Evolutionary conservation across 306 rosid species (phyloP).

Genomic region (Pachyrhizus erosus): DNA sequence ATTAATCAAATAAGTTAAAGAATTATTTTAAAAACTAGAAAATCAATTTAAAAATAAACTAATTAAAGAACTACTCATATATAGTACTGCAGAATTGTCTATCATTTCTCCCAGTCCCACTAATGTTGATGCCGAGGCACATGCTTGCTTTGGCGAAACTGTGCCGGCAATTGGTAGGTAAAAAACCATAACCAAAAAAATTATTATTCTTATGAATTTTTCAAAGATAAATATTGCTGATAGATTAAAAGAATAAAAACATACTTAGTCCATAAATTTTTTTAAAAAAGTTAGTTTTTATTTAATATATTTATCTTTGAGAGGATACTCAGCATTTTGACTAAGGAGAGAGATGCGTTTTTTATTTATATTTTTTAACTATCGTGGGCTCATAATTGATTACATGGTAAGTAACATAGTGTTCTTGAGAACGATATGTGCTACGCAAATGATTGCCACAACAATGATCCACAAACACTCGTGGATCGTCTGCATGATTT

Average conservation of each 20-base stretch:
- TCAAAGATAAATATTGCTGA: background rate
- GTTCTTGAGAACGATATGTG: conserved; percentile 33
- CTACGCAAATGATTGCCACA: conserved; percentile 44
- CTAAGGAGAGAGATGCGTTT: background rate
- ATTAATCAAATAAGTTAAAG: no score
- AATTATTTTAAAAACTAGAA: no score
- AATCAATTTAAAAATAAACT: no score
- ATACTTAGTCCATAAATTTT: background rate
- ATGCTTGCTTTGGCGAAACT: background rate
- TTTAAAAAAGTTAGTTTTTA: background rate
- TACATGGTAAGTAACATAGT: conserved; percentile 20
- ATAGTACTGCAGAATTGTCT: no score
- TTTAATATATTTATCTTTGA: background rate
- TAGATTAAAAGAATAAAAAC: background rate
- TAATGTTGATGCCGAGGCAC: background rate
- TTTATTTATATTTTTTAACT: background rate
- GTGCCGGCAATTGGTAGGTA: background rate
- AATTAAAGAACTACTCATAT: no score
- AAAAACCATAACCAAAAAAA: background rate
- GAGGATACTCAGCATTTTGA: background rate
- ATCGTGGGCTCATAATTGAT: conserved; percentile 29
- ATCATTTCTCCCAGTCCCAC: background rate
- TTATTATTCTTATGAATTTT: background rate
- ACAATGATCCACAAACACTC: conserved; percentile 41
- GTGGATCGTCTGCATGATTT: conserved; percentile 47